Evolutionary conservation across 371 early-diverging fungal species (phyloP).

Genomic region (Actinomortierella ambigua): DNA sequence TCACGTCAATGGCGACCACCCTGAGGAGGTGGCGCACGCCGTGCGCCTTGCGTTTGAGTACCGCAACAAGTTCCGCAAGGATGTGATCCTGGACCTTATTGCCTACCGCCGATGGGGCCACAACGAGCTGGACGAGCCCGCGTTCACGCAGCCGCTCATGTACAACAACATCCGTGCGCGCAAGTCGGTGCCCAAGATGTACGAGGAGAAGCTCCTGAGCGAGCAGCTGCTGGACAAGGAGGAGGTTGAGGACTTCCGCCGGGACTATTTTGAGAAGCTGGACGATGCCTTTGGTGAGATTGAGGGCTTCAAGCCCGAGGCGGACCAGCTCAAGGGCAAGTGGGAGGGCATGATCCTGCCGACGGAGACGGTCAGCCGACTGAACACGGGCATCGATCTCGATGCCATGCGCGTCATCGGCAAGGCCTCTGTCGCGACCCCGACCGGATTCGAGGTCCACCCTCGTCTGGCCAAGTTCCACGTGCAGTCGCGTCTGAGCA

Average conservation of each 20-base stretch:
- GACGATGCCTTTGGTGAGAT: conserved; percentile 65
- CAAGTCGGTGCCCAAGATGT: conserved; percentile 79
- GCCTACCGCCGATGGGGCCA: conserved; percentile 96
- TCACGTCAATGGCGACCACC: conserved; percentile 96
- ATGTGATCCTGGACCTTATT: conserved; percentile 91
- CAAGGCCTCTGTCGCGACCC: conserved; percentile 69
- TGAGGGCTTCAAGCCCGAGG: conserved; percentile 59
- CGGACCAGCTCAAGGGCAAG: conserved; percentile 68
- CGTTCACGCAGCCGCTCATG: conserved; percentile 96
- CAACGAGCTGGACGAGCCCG: conserved; percentile 97
- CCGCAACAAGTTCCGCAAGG: conserved; percentile 89
- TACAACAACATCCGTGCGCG: conserved; percentile 89
- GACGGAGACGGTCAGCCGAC: conserved; percentile 51
- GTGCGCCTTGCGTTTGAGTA: conserved; percentile 87
- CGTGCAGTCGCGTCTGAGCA: conserved; percentile 77
- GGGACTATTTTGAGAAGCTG: conserved; percentile 56
- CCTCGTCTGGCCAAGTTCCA: conserved; percentile 90
- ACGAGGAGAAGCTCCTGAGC: conserved; percentile 72
- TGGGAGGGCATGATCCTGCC: conserved; percentile 73
- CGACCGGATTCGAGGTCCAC: conserved; percentile 73
- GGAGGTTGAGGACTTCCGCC: conserved; percentile 60
- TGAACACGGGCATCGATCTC: conserved; percentile 59
- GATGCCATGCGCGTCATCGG: conserved; percentile 73
- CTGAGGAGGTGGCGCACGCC: conserved; percentile 92
- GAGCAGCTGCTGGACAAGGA: conserved; percentile 45